Conservation (phyloP, 2,329 filamentous ascomycete species). For the Drechslerella coelobrocha region DNA sequence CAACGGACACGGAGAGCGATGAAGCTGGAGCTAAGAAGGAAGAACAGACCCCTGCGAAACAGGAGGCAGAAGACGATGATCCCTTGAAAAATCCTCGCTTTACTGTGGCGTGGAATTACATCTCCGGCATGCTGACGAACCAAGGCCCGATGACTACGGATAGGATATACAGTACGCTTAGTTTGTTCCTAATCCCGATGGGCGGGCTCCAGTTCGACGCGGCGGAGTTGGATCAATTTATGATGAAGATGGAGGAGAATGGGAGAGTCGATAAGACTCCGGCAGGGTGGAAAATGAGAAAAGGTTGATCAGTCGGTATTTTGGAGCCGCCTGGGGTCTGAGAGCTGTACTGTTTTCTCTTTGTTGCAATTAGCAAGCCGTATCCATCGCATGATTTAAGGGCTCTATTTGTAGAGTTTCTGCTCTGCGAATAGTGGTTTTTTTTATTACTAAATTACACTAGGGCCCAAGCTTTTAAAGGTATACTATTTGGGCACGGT, state of each 20-base stretch:
- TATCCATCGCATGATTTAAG: constrained; percentile 19
- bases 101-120: constrained; percentile 85
- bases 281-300: constrained; percentile 75
- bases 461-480: no score
- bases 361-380: constrained; percentile 4
- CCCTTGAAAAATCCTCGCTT: constrained; percentile 62
- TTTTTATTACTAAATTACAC: no score
- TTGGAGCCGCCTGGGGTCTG: background rate
- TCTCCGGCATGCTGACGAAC: constrained; percentile 94
- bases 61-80: constrained; percentile 61
- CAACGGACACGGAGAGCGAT: constrained; percentile 59
- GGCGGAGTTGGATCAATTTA: constrained; percentile 82
- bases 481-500: no score
- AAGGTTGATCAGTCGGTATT: constrained; percentile 33
- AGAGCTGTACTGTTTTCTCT: background rate
- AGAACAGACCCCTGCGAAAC: constrained; percentile 70
- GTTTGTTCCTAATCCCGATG: constrained; percentile 74
- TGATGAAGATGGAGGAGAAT: constrained; percentile 76
- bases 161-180: constrained; percentile 92
- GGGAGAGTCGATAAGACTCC: constrained; percentile 70
- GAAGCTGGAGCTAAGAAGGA: constrained; percentile 63
- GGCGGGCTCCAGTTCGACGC: constrained; percentile 89
- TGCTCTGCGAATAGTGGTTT: no score
- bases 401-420: constrained; percentile 24
- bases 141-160: constrained; percentile 77